Evolutionary conservation across 257 asterid genomes (phyloP).

Genomic region (Ligustrum vulgare): DNA sequence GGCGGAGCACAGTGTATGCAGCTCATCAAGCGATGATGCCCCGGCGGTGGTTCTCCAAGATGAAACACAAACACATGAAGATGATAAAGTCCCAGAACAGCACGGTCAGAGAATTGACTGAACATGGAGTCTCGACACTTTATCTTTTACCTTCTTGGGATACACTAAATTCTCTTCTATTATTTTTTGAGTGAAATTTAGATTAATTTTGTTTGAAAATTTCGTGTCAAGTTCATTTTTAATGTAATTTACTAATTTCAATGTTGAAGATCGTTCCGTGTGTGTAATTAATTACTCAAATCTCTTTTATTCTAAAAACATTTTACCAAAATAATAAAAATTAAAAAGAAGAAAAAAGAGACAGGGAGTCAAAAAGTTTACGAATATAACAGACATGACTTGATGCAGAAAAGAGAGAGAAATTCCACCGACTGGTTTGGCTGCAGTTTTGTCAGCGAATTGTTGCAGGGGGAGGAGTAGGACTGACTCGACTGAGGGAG

Average conservation of each 20-base stretch:
- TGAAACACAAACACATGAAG: neutral
- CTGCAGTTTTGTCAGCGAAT: slow-evolving; percentile 44
- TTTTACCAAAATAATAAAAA: neutral
- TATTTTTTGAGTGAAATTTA: neutral
- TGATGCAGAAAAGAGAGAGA: slow-evolving; percentile 34
- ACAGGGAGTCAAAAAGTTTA: neutral
- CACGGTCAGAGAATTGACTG: slow-evolving; percentile 6
- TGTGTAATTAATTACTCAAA: too few species aligned
- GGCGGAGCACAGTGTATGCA: slow-evolving; percentile 38
- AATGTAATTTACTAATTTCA: too few species aligned
- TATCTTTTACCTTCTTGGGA: neutral
- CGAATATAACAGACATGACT: slow-evolving; percentile 26
- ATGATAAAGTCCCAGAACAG: neutral
- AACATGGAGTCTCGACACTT: slow-evolving; percentile 28
- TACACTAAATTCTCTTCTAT: neutral
- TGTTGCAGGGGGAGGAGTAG: neutral
- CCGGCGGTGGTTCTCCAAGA: slow-evolving; percentile 20
- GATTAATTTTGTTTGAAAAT: too few species aligned
- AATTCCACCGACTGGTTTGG: slow-evolving; percentile 35
- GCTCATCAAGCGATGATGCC: slow-evolving; percentile 23
- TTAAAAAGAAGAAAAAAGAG: neutral
- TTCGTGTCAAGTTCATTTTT: neutral
- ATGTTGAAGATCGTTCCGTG: too few species aligned
- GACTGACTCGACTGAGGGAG: too few species aligned
- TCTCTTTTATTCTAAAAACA: too few species aligned